phyloP scores from a whole-genome alignment of 2,329 filamentous ascomycete genomes.

The Leptoxyphium fumago region DNA sequence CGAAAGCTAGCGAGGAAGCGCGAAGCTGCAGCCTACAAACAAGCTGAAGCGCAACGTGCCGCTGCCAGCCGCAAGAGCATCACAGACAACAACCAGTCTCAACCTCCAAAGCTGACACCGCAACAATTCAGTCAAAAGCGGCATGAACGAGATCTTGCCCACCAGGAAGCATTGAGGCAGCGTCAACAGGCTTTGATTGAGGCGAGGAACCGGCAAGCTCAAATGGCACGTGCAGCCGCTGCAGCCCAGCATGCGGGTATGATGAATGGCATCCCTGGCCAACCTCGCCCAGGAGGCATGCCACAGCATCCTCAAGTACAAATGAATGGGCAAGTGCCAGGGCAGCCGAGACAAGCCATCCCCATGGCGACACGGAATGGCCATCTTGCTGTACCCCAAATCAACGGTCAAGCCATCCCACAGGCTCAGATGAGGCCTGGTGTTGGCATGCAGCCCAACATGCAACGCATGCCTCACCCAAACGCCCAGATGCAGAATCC shows the following conservation, averaged over 20 bases:
- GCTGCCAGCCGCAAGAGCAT: slow-evolving; percentile 64
- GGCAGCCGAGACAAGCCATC: slow-evolving; percentile 25
- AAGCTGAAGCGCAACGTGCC: slow-evolving; percentile 55
- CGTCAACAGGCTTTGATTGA: slow-evolving; percentile 17
- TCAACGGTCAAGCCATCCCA: slow-evolving; percentile 44
- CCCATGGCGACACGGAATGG: slow-evolving; percentile 33
- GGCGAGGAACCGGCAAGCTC: slow-evolving; percentile 21
- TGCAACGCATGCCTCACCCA: slow-evolving; percentile 14
- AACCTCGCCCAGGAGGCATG: slow-evolving; percentile 12
- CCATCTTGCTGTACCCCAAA: slow-evolving; percentile 35
- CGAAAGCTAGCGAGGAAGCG: slow-evolving; percentile 89
- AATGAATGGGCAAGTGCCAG: slow-evolving; percentile 22
- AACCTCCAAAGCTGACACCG: slow-evolving; percentile 52
- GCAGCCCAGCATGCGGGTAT: neutral
- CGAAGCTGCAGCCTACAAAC: slow-evolving; percentile 72
- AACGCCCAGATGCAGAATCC: slow-evolving; percentile 12
- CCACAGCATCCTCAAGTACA: slow-evolving; percentile 15
- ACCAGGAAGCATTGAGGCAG: slow-evolving; percentile 41
- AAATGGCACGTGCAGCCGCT: slow-evolving; percentile 22
- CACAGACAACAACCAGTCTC: slow-evolving; percentile 10
- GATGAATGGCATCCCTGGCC: slow-evolving; percentile 11
- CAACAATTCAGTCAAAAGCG: slow-evolving; percentile 83
- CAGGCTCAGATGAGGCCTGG: slow-evolving; percentile 39
- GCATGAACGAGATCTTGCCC: slow-evolving; percentile 66
- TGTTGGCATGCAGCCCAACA: slow-evolving; percentile 10